These are phyloP conservation scores for Stylosanthes scabra DNA, from an alignment of 331 rosid genomes.

Conservation along the genomic window DNA sequence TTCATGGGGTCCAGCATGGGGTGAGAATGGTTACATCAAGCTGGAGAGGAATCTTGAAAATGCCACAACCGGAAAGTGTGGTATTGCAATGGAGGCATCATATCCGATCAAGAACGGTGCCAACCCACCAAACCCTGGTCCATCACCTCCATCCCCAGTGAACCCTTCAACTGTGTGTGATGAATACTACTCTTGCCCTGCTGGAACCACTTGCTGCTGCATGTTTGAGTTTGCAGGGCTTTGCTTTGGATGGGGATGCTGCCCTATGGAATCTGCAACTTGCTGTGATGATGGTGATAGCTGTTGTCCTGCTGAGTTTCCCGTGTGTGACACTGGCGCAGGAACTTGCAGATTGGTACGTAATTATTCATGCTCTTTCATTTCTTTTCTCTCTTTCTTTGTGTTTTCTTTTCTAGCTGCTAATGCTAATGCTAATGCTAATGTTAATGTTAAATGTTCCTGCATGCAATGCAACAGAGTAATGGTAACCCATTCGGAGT, in stretches of 20 bases:
- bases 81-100: conserved; percentile 80
- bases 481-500: conserved; percentile 59
- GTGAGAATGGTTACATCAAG: conserved; percentile 82
- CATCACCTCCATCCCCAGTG: conserved; percentile 70
- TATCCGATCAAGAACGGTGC: conserved; percentile 76
- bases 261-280: conserved; percentile 86
- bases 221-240: conserved; percentile 51
- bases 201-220: conserved; percentile 86
- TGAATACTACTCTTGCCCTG: conserved; percentile 65
- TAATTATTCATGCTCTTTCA: conserved; percentile 34
- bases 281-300: conserved; percentile 79
- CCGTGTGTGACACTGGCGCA: conserved; percentile 64
- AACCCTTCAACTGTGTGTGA: conserved; percentile 69
- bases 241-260: conserved; percentile 97
- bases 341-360: conserved; percentile 67
- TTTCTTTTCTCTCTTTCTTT: no score
- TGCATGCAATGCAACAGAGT: conserved; percentile 59
- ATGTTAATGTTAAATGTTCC: neutral
- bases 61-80: conserved; percentile 70
- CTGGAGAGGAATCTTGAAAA: conserved; percentile 62
- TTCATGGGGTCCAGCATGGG: conserved; percentile 92
- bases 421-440: conserved; percentile 1
- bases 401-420: neutral
- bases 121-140: conserved; percentile 86
- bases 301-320: conserved; percentile 86